These are phyloP conservation scores for Saccharomycopsis malanga DNA, from an alignment of 805 yeast species.

Conservation along the genomic window DNA sequence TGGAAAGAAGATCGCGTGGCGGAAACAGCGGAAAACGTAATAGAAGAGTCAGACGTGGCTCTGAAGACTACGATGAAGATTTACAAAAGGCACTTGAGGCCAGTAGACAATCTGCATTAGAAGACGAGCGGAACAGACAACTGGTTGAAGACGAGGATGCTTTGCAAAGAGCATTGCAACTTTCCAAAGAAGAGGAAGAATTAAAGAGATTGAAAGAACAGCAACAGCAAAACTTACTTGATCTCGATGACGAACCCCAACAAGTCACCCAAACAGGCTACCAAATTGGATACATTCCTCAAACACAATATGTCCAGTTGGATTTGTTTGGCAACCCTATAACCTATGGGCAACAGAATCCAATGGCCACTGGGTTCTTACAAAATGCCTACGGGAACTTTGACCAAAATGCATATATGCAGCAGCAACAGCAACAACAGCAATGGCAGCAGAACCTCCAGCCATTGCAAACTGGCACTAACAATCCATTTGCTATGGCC, in stretches of 20 bases:
- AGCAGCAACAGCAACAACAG: conserved; percentile 30
- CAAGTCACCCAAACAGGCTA: conserved; percentile 23
- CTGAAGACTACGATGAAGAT: conserved; percentile 60
- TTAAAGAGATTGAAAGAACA: conserved; percentile 42
- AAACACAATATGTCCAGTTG: conserved; percentile 34
- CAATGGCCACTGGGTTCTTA: conserved; percentile 49
- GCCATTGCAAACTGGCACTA: conserved; percentile 64
- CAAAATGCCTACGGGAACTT: conserved; percentile 35
- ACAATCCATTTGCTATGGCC: conserved; percentile 66
- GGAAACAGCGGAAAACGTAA: conserved; percentile 17
- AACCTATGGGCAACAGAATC: conserved; percentile 30
- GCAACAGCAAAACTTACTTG: conserved; percentile 44
- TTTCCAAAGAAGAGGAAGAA: conserved; percentile 74
- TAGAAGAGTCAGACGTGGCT: conserved; percentile 32
- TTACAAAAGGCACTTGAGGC: conserved; percentile 74
- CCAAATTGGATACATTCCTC: conserved; percentile 24
- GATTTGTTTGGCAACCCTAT: conserved; percentile 68
- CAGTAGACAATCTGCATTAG: conserved; percentile 75
- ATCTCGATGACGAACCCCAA: conserved; percentile 41
- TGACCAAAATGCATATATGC: conserved; percentile 24
- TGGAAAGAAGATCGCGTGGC: conserved; percentile 49
- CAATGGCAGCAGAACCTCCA: conserved; percentile 29
- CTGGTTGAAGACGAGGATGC: conserved; percentile 46
- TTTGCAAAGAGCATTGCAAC: conserved; percentile 58
- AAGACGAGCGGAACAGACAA: conserved; percentile 58